A percentile compares a stretch with the other conserved stretches of the same genome.
phyloP scores from a whole-genome alignment of 2,329 filamentous ascomycete species.

The Zymoseptoria tritici region DNA sequence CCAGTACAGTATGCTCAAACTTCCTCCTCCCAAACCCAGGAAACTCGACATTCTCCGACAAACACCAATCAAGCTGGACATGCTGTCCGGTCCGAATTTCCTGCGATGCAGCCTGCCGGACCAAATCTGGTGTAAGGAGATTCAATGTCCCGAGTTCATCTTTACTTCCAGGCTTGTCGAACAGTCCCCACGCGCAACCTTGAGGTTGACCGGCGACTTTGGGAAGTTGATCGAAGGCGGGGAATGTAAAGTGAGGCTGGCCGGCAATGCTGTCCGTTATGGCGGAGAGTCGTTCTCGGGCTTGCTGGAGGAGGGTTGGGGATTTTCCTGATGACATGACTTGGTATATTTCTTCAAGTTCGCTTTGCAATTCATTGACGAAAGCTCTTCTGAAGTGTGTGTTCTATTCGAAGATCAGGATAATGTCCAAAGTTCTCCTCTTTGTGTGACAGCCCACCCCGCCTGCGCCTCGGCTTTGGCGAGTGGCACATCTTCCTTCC shows the following conservation, averaged over 20 bases:
- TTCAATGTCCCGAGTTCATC: constrained; percentile 49
- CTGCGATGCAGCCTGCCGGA: constrained; percentile 32
- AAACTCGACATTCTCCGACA: constrained; percentile 25
- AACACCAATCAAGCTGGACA: constrained; percentile 46
- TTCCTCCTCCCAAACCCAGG: constrained; percentile 24
- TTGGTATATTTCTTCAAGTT: too few species aligned
- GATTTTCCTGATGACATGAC: constrained; percentile 17
- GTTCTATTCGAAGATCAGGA: too few species aligned
- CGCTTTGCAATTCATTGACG: too few species aligned
- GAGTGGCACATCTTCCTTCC: not conserved
- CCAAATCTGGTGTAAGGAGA: constrained; percentile 42
- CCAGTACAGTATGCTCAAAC: constrained; percentile 25
- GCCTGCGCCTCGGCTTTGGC: not conserved
- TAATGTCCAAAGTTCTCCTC: too few species aligned
- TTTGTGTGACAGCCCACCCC: not conserved
- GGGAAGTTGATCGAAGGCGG: constrained; percentile 20
- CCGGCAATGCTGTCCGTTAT: constrained; percentile 13
- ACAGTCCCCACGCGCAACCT: constrained; percentile 15
- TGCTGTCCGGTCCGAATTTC: constrained; percentile 45
- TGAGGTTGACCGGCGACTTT: constrained; percentile 19
- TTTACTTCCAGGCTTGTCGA: constrained; percentile 36
- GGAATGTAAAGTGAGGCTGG: constrained; percentile 13
- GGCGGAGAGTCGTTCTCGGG: constrained; percentile 19
- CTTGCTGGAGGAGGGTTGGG: constrained; percentile 15
- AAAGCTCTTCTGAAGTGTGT: too few species aligned